A percentile compares a stretch with the other conserved stretches of the same genome.
phyloP scores from a whole-genome alignment of 345 rosid genomes.

The Diplotaxis tenuifolia region DNA sequence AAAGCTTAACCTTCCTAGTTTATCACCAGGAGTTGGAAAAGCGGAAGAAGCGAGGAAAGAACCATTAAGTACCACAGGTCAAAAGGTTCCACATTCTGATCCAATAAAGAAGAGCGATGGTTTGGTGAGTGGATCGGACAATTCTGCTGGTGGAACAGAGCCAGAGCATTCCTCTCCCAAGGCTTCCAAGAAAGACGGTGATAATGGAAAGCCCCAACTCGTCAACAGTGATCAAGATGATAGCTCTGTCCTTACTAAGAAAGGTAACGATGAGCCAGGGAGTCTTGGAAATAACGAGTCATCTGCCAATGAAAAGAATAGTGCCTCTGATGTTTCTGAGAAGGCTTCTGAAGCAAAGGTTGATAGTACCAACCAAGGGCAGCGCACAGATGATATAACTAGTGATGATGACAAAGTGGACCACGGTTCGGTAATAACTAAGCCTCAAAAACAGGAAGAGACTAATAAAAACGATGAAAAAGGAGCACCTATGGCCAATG shows the following conservation, averaged over 20 bases:
- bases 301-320: slow-evolving; percentile 41
- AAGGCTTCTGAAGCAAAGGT: slow-evolving; percentile 42
- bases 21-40: slow-evolving; percentile 38
- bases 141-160: slow-evolving; percentile 38
- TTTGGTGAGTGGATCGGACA: slow-evolving; percentile 40
- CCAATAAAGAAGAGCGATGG: slow-evolving; percentile 44
- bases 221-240: slow-evolving; percentile 41
- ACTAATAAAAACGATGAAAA: slow-evolving; percentile 49
- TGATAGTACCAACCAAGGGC: slow-evolving; percentile 35
- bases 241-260: slow-evolving; percentile 35
- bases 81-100: slow-evolving; percentile 41
- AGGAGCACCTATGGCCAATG: slow-evolving; percentile 31
- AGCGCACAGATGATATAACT: slow-evolving; percentile 38
- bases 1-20: slow-evolving; percentile 47
- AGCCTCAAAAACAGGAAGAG: slow-evolving; percentile 41
- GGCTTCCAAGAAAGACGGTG: slow-evolving; percentile 41
- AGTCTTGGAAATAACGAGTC: slow-evolving; percentile 42
- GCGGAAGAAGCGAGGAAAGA: slow-evolving; percentile 42
- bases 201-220: slow-evolving; percentile 37
- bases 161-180: slow-evolving; percentile 42
- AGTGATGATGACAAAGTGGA: slow-evolving; percentile 41
- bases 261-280: slow-evolving; percentile 41
- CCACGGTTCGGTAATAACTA: slow-evolving; percentile 40
- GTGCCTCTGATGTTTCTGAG: slow-evolving; percentile 41
- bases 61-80: slow-evolving; percentile 36